Base-by-base conservation (phyloP, 805 yeast genomes). In the Tetrapisispora fleetii region DNA sequence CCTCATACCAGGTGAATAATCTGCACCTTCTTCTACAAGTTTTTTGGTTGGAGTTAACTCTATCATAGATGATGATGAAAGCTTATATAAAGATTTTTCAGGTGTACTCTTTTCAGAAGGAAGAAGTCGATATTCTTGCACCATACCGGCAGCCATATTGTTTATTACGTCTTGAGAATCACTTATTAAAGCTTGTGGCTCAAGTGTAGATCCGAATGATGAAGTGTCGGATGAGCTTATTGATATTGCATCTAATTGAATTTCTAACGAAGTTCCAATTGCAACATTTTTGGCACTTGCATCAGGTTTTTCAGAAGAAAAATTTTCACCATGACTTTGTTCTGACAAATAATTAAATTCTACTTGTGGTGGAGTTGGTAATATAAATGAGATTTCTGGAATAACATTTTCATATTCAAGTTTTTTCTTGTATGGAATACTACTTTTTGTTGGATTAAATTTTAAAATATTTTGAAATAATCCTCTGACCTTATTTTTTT, bases 191-290 rank as follows among this genome's bases (percentile, higher is more conserved):
- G 24, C 43, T 16, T 30, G 63, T 38, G 55, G 62, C 27, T 58
- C 65, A 32, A 40, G 43, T 3, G 43, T 27, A 3, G 50, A 48
- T 5, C 52, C 48, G 18, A 53, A 50, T 11, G 55, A 46, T 19
- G 45, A 35, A 11, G 18, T 19, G 4, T 45, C 37, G 10, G 54
- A 52, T 3, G 52, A 46, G 19, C 39, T 38, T 4, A 42, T 27
- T 7, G 54, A 48, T 19, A 21, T 48, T 33, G n/a, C 47, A 28
- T n/a, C 28, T 33, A 10, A 22, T 28, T 27, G 16, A n/a, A 24
- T 14, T 17, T 32, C 35, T 11, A 32, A 6, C 14, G 14, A 32
- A 32, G 10, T 32, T 6, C 14, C 28, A 32, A 22, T 16, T n/a
- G 36, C n/a, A 22, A 30, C 5, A 36, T 36, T 36, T 3, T 18